A percentile compares a stretch with the other conserved stretches of the same genome.
These are phyloP conservation scores for Lichtheimia hyalospora DNA, from an alignment of 371 early-diverging fungal genomes.

Conservation along the genomic window DNA sequence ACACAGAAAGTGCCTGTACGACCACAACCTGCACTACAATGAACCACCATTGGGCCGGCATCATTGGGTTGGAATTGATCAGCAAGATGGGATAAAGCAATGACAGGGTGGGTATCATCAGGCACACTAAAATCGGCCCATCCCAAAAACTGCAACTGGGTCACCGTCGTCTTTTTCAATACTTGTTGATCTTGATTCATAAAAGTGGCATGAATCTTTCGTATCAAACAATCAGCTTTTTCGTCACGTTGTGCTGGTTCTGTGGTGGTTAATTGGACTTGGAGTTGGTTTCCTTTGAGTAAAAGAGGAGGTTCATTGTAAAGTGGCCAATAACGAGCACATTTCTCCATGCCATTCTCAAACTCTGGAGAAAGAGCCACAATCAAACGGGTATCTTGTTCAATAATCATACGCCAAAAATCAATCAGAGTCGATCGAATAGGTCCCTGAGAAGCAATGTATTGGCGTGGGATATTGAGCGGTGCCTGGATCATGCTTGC, in stretches of 20 bases:
- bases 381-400: constrained; percentile 70
- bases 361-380: constrained; percentile 85
- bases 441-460: constrained; percentile 94
- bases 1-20: constrained; percentile 94
- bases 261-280: constrained; percentile 1
- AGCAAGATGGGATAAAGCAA: constrained; percentile 40
- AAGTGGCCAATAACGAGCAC: constrained; percentile 80
- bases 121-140: constrained; percentile 94
- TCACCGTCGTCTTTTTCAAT: constrained; percentile 31
- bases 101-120: constrained; percentile 37
- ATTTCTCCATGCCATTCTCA: constrained; percentile 71
- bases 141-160: constrained; percentile 77
- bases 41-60: constrained; percentile 64
- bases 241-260: constrained; percentile 13
- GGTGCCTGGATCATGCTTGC: constrained; percentile 63
- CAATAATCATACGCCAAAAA: constrained; percentile 92
- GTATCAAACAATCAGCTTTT: constrained; percentile 15
- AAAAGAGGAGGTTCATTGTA: not conserved
- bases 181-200: not conserved
- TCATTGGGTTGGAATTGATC: constrained; percentile 25
- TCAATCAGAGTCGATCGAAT: constrained; percentile 71
- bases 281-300: not conserved
- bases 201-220: constrained; percentile 13
- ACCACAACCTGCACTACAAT: constrained; percentile 96
- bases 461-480: constrained; percentile 37